Percentiles rank a stretch among this genome's conserved stretches.
Evolutionary conservation across 108 stramenopile genomes (phyloP).

Genomic region (Stephanodiscus minutulus): DNA sequence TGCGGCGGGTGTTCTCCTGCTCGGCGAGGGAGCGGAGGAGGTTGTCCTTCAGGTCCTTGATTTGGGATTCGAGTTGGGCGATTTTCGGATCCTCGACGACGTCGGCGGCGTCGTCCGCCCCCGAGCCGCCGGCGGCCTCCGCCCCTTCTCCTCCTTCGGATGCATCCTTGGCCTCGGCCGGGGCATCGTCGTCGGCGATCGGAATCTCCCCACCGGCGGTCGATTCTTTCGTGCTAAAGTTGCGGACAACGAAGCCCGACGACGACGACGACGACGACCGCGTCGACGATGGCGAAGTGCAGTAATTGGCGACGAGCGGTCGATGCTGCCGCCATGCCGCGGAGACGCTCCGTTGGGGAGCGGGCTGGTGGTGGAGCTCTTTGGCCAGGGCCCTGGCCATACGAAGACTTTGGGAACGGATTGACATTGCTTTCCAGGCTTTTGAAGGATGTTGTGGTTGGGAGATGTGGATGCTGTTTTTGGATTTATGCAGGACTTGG

Average conservation of each 20-base stretch:
- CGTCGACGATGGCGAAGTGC: not conserved
- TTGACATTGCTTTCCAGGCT: constrained; percentile 15
- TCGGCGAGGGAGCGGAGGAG: constrained; percentile 90
- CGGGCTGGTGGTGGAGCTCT: constrained; percentile 14
- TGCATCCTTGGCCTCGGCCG: constrained; percentile 6
- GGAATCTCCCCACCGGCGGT: constrained; percentile 3
- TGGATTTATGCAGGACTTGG: constrained; percentile 24
- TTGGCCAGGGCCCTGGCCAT: constrained; percentile 27
- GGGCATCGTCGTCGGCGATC: not conserved
- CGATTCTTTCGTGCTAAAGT: constrained; percentile 34
- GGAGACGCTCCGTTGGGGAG: constrained; percentile 2
- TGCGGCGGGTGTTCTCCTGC: constrained; percentile 95
- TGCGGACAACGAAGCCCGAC: constrained; percentile 3
- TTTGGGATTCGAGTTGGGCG: constrained; percentile 60
- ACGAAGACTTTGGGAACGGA: constrained; percentile 28
- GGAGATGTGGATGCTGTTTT: not conserved
- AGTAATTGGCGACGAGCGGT: constrained; percentile 2
- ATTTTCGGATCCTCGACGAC: constrained; percentile 22
- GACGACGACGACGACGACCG: not conserved
- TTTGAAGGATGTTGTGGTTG: not conserved
- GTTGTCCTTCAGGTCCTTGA: constrained; percentile 78
- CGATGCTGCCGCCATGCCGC: constrained; percentile 11
- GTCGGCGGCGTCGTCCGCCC: constrained; percentile 9
- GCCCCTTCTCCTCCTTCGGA: constrained; percentile 20
- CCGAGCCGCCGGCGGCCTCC: no score